These are phyloP conservation scores for Fusarium decemcellulare DNA, from an alignment of 2,329 filamentous ascomycete species.

Conservation along the genomic window DNA sequence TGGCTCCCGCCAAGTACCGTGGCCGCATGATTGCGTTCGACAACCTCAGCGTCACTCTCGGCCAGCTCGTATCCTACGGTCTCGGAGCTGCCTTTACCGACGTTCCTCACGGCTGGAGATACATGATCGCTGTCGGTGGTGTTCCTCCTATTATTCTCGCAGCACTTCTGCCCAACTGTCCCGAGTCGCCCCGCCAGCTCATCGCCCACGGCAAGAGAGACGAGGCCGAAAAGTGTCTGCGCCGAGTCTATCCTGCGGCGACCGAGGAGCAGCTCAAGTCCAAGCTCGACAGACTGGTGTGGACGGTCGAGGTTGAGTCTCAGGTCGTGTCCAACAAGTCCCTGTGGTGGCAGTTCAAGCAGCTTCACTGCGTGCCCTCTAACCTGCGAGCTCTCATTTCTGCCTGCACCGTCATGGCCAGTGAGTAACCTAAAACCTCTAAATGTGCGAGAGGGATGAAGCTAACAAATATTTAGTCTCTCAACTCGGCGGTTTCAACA, in stretches of 20 bases:
- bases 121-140: conserved; percentile 63
- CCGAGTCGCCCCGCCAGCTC: conserved; percentile 63
- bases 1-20: conserved; percentile 63
- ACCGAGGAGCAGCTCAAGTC: conserved; percentile 57
- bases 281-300: conserved; percentile 58
- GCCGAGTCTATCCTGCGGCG: conserved; percentile 56
- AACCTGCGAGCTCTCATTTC: conserved; percentile 61
- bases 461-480: conserved; percentile 44
- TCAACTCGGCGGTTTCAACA: conserved; percentile 66
- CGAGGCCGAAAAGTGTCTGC: conserved; percentile 55
- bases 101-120: conserved; percentile 61
- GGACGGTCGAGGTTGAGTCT: conserved; percentile 40
- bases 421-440: not conserved
- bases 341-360: conserved; percentile 57
- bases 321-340: conserved; percentile 54
- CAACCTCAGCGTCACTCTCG: conserved; percentile 60
- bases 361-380: conserved; percentile 58
- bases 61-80: conserved; percentile 58
- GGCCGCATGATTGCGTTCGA: conserved; percentile 64
- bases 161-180: conserved; percentile 59
- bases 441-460: fast-evolving
- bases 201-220: conserved; percentile 57
- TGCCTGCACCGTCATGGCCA: conserved; percentile 64
- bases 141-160: conserved; percentile 61
- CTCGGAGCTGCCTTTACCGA: conserved; percentile 57